These are phyloP conservation scores for Mercurialis annua DNA, from an alignment of 345 rosid genomes.

Conservation along the genomic window DNA sequence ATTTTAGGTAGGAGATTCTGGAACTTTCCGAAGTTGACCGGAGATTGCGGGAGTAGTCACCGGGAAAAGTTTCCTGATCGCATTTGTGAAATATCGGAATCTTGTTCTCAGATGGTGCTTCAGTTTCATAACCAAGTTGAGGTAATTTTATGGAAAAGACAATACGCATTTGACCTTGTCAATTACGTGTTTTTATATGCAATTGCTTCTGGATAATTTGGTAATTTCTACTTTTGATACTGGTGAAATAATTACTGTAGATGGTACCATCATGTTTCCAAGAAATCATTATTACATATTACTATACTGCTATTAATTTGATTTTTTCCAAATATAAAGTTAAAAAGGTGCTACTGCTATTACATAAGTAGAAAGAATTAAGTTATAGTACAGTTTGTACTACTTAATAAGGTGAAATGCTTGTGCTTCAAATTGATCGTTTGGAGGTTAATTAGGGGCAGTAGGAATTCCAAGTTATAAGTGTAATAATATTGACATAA, in stretches of 20 bases:
- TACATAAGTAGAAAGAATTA: no score
- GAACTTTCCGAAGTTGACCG: slow-evolving; percentile 48
- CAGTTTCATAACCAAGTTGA: slow-evolving; percentile 58
- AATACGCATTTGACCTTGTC: not conserved
- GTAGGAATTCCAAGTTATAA: no score
- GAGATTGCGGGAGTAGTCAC: slow-evolving; percentile 46
- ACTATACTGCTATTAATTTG: no score
- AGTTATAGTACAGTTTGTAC: no score
- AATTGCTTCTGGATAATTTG: no score
- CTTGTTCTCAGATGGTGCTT: slow-evolving; percentile 73
- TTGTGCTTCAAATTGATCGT: slow-evolving; percentile 12
- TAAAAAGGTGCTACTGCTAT: no score
- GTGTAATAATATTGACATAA: no score
- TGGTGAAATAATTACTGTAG: slow-evolving; percentile 14
- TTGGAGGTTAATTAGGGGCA: slow-evolving; percentile 14
- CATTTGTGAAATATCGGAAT: slow-evolving; percentile 57
- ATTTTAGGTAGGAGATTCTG: slow-evolving; percentile 60
- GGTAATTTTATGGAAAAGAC: no score
- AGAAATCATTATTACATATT: no score
- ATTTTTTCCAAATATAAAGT: no score
- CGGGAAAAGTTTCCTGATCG: slow-evolving; percentile 45
- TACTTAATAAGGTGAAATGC: slow-evolving; percentile 21
- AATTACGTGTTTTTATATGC: not conserved
- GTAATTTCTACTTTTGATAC: no score
- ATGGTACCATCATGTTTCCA: no score